Conservation (phyloP, 2,329 filamentous ascomycete genomes). For the Aciculosporium take region DNA sequence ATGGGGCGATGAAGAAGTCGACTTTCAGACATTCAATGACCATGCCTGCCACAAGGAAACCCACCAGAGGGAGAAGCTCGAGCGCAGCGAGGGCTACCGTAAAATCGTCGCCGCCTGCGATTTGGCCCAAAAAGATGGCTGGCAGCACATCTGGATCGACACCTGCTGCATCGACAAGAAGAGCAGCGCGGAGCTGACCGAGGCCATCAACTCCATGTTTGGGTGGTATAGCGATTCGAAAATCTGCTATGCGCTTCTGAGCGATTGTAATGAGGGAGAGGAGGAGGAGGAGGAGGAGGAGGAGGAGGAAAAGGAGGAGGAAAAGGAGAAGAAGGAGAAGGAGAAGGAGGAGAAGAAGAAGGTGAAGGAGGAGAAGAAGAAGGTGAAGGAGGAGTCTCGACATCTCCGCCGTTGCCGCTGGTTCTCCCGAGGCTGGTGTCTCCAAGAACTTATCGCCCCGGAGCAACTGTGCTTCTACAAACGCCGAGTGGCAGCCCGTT, state of each 20-base stretch:
- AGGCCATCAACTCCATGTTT: constrained; percentile 10
- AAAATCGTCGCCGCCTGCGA: neutral
- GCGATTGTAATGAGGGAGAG: neutral
- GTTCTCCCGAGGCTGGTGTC: constrained; percentile 38
- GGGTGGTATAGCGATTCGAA: constrained; percentile 6
- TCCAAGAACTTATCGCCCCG: constrained; percentile 50
- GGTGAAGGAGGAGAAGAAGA: too few species aligned
- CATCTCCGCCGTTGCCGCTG: constrained; percentile 11
- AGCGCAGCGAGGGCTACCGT: neutral
- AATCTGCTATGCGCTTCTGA: constrained; percentile 1
- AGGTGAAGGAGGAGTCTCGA: too few species aligned
- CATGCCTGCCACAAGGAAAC: neutral
- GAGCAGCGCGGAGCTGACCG: constrained; percentile 6
- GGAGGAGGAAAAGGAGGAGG: too few species aligned
- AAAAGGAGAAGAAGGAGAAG: too few species aligned
- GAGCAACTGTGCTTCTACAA: constrained; percentile 16
- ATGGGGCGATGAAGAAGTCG: constrained; percentile 7
- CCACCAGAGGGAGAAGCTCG: constrained; percentile 1
- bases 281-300: too few species aligned
- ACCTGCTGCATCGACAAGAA: constrained; percentile 11
- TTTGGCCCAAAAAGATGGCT: neutral
- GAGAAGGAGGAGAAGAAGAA: too few species aligned
- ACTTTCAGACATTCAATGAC: constrained; percentile 3
- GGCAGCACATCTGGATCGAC: constrained; percentile 7
- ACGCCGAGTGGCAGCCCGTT: constrained; percentile 13